Percentiles rank a stretch among this genome's conserved stretches.
Evolutionary conservation across 495 filamentous ascomycete genomes (phyloP).

Genomic region (Geoglossum glabrum): DNA sequence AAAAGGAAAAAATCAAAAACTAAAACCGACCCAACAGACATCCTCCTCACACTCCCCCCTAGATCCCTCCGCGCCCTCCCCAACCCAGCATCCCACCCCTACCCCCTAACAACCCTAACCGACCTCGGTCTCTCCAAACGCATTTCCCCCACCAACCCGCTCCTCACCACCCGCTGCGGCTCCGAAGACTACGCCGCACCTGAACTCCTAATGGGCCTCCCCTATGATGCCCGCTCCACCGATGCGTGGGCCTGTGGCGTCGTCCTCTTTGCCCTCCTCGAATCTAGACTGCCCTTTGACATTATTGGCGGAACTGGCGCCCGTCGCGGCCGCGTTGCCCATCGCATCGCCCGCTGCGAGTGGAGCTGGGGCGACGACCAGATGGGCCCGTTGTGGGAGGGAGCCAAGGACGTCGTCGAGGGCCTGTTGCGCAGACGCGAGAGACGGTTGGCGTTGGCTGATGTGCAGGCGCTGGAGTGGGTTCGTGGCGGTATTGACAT

Average conservation of each 20-base stretch:
- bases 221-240: constrained; percentile 80
- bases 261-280: constrained; percentile 79
- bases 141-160: constrained; percentile 46
- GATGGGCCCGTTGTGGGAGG: constrained; percentile 54
- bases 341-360: constrained; percentile 84
- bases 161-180: constrained; percentile 77
- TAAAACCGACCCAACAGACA: constrained; percentile 34
- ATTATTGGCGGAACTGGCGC: constrained; percentile 39
- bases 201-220: constrained; percentile 84
- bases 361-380: constrained; percentile 80
- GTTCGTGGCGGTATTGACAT: constrained; percentile 52
- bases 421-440: constrained; percentile 60
- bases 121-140: constrained; percentile 81
- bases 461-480: constrained; percentile 54
- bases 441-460: constrained; percentile 49
- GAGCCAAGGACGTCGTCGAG: constrained; percentile 63
- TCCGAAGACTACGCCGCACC: constrained; percentile 95
- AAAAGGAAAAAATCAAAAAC: background rate
- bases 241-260: constrained; percentile 95
- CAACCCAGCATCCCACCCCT: constrained; percentile 52
- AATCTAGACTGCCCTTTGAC: constrained; percentile 82
- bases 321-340: constrained; percentile 57
- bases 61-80: constrained; percentile 22
- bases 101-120: constrained; percentile 70
- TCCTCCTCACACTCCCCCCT: constrained; percentile 56